Percentiles rank a stretch among this genome's conserved stretches.
phyloP scores from a whole-genome alignment of 2,329 filamentous ascomycete genomes.

The Ilyonectria destructans region DNA sequence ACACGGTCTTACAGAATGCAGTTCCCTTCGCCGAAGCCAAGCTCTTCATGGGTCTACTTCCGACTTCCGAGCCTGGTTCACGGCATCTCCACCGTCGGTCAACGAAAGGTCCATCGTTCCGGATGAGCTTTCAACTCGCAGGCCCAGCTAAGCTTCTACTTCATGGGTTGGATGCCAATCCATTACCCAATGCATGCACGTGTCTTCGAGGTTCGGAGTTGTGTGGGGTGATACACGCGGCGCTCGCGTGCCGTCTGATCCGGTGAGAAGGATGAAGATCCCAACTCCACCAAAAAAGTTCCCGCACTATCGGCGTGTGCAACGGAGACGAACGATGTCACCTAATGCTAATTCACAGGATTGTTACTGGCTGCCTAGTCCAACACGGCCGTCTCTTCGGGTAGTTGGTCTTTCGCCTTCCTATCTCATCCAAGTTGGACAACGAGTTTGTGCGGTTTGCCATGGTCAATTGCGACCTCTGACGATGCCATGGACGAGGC shows the following conservation, averaged over 20 bases:
- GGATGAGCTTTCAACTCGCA: background rate
- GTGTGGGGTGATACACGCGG: conserved; percentile 13
- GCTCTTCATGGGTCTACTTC: conserved; percentile 27
- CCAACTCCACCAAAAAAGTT: conserved; percentile 20
- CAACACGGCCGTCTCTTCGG: background rate
- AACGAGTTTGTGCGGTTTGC: too few relatives aligned
- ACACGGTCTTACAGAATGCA: background rate
- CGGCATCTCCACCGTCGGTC: conserved; percentile 35
- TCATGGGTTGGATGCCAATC: conserved; percentile 33
- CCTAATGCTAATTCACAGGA: background rate
- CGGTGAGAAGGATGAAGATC: conserved; percentile 21
- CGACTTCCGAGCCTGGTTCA: conserved; percentile 32
- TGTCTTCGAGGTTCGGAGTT: conserved; percentile 20
- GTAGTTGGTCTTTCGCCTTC: background rate
- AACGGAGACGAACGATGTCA: conserved; percentile 3
- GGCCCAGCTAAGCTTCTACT: background rate
- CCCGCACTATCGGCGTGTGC: background rate
- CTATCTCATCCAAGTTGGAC: background rate
- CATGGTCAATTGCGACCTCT: background rate
- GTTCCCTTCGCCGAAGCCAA: background rate
- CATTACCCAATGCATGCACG: conserved; percentile 30
- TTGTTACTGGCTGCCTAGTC: background rate
- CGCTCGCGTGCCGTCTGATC: conserved; percentile 43
- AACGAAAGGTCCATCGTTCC: conserved; percentile 21
- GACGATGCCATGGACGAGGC: conserved; percentile 27